phyloP scores from a whole-genome alignment of 768 basidiomycete genomes.

The Leccinum subgranulosum region DNA sequence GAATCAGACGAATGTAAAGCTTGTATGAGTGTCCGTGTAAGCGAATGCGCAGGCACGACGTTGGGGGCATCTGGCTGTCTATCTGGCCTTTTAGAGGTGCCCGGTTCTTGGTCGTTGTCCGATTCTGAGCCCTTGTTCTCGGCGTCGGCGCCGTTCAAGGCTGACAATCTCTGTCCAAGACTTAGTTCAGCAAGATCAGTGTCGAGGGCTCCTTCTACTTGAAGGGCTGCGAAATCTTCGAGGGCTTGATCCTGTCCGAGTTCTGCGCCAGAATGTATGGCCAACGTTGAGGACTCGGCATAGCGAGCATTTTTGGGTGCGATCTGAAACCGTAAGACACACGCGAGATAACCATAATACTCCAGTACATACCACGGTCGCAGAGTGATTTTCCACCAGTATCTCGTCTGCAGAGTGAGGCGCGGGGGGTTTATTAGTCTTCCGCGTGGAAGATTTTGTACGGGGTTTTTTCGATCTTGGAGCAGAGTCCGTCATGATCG shows the following conservation, averaged over 20 bases:
- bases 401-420: slow-evolving; percentile 17
- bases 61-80: slow-evolving; percentile 29
- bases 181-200: slow-evolving; percentile 88
- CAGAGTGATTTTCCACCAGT: slow-evolving; percentile 22
- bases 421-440: slow-evolving; percentile 7
- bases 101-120: slow-evolving; percentile 49
- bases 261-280: slow-evolving; percentile 64
- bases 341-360: too few relatives aligned
- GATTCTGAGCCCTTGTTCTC: slow-evolving; percentile 37
- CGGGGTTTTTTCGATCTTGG: slow-evolving; percentile 51
- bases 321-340: slow-evolving; percentile 31
- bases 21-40: slow-evolving; percentile 93
- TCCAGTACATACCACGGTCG: slow-evolving; percentile 16
- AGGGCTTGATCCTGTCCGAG: slow-evolving; percentile 54
- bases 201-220: slow-evolving; percentile 70
- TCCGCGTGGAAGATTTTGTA: slow-evolving; percentile 43
- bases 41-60: slow-evolving; percentile 75
- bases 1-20: slow-evolving; percentile 94
- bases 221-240: slow-evolving; percentile 47
- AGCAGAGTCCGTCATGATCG: slow-evolving; percentile 44
- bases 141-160: slow-evolving; percentile 49
- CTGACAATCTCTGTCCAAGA: slow-evolving; percentile 85
- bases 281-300: slow-evolving; percentile 56
- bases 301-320: slow-evolving; percentile 60
- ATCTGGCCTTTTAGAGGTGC: slow-evolving; percentile 14